A percentile compares a stretch with the other conserved stretches of the same genome.
Evolutionary conservation across 441 rosid species (phyloP).

Genomic region (Brassica hybrid): DNA sequence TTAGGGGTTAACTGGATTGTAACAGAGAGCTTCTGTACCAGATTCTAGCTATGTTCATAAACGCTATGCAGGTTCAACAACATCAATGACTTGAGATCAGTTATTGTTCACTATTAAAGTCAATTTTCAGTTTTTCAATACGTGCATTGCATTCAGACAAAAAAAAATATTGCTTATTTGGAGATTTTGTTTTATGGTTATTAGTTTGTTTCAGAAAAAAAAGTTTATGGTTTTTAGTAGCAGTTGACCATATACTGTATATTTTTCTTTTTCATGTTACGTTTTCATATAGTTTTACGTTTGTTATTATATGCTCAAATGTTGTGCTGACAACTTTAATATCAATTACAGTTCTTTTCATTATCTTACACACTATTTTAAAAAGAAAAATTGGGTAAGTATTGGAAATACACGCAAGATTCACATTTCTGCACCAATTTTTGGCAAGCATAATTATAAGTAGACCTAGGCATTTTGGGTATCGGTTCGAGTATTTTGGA

Average conservation of each 20-base stretch:
- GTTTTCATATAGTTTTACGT: background rate
- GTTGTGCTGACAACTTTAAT: background rate
- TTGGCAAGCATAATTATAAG: no score
- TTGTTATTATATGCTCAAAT: background rate
- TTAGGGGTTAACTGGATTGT: background rate
- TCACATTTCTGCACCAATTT: no score
- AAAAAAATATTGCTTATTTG: background rate
- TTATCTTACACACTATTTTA: background rate
- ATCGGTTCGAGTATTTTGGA: no score
- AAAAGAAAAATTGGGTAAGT: no score
- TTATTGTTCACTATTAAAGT: background rate
- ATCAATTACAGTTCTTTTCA: background rate
- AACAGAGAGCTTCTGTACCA: background rate
- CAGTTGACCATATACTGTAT: no score
- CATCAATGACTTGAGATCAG: background rate
- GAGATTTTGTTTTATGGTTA: background rate
- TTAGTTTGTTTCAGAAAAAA: no score
- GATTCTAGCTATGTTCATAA: background rate
- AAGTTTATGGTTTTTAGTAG: no score
- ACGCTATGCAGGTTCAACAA: conserved; percentile 1
- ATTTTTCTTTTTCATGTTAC: background rate
- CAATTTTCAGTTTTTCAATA: no score
- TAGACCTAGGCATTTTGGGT: no score
- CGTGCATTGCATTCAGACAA: background rate
- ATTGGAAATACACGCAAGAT: no score